phyloP scores from a whole-genome alignment of 2,329 filamentous ascomycete species.

The Exophiala aquamarina region DNA sequence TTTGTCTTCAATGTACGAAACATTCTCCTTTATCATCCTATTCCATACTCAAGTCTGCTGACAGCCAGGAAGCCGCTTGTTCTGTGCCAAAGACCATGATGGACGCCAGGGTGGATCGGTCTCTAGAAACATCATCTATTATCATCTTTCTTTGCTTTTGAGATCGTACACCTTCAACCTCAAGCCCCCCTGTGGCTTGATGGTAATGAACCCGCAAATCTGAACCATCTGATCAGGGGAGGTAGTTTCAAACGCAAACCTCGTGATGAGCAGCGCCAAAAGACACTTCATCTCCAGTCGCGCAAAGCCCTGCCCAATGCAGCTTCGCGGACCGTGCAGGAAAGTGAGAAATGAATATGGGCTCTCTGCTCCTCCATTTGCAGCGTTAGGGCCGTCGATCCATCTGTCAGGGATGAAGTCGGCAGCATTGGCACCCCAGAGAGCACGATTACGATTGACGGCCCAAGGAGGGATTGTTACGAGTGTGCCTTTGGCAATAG shows the following conservation, averaged over 20 bases:
- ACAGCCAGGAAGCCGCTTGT: no score
- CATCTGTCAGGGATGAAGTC: slow-evolving; percentile 38
- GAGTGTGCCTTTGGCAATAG: slow-evolving; percentile 45
- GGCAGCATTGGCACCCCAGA: slow-evolving; percentile 33
- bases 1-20: no score
- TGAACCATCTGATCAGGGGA: slow-evolving; percentile 37
- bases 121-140: no score
- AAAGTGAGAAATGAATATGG: slow-evolving; percentile 83
- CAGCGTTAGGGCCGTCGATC: slow-evolving; percentile 57
- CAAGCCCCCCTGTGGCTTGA: slow-evolving; percentile 41
- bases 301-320: slow-evolving; percentile 60
- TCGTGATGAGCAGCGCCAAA: slow-evolving; percentile 39
- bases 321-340: slow-evolving; percentile 62
- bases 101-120: no score
- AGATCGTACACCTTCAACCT: slow-evolving; percentile 29
- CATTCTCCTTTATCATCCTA: no score
- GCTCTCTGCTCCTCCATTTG: slow-evolving; percentile 52
- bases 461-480: slow-evolving; percentile 44
- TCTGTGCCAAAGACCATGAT: no score
- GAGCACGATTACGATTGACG: slow-evolving; percentile 27
- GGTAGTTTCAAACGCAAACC: slow-evolving; percentile 38
- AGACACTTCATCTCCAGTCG: slow-evolving; percentile 41
- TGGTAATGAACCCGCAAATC: slow-evolving; percentile 39
- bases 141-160: background rate
- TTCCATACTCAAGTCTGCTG: no score